Percentiles rank a stretch among this genome's conserved stretches.
phyloP scores from a whole-genome alignment of 768 basidiomycete species.

The Aureoboletus auriporus region DNA sequence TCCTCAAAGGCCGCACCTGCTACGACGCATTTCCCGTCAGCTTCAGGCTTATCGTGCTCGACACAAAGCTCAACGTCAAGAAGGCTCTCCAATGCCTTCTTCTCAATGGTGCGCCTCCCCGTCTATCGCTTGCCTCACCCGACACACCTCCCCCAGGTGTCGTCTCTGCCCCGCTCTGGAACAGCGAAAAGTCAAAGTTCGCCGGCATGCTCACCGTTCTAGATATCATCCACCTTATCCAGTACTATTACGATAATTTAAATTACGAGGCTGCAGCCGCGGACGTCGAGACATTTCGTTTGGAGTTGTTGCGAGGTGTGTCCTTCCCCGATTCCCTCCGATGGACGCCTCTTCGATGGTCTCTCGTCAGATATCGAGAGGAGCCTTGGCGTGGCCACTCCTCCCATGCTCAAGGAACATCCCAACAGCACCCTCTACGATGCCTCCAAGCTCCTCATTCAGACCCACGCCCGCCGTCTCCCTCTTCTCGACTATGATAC shows the following conservation, averaged over 20 bases:
- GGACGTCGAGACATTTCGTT: conserved; percentile 89
- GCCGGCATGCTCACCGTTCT: conserved; percentile 99
- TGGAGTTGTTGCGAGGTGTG: conserved; percentile 86
- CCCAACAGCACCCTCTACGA: conserved; percentile 87
- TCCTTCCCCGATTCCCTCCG: conserved; percentile 11
- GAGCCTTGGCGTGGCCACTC: conserved; percentile 85
- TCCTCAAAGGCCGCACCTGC: conserved; percentile 80
- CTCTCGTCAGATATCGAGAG: conserved; percentile 79
- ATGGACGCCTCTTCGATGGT: conserved; percentile 4
- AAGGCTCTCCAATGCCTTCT: conserved; percentile 87
- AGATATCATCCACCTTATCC: conserved; percentile 98
- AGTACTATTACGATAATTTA: conserved; percentile 90
- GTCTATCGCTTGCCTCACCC: neutral
- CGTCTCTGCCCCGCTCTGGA: conserved; percentile 97
- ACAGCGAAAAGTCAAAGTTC: conserved; percentile 88
- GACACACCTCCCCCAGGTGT: conserved; percentile 56
- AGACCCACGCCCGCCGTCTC: conserved; percentile 91
- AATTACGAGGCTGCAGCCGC: conserved; percentile 80
- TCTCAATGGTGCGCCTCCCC: conserved; percentile 55
- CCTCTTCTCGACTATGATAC: conserved; percentile 92
- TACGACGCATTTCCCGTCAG: conserved; percentile 98
- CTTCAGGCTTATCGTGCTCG: conserved; percentile 94
- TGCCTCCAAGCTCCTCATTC: conserved; percentile 84
- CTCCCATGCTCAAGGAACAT: conserved; percentile 85
- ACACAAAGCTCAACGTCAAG: conserved; percentile 93